These are phyloP conservation scores for Metschnikowia lunata DNA, from an alignment of 805 yeast genomes.

Conservation along the genomic window DNA sequence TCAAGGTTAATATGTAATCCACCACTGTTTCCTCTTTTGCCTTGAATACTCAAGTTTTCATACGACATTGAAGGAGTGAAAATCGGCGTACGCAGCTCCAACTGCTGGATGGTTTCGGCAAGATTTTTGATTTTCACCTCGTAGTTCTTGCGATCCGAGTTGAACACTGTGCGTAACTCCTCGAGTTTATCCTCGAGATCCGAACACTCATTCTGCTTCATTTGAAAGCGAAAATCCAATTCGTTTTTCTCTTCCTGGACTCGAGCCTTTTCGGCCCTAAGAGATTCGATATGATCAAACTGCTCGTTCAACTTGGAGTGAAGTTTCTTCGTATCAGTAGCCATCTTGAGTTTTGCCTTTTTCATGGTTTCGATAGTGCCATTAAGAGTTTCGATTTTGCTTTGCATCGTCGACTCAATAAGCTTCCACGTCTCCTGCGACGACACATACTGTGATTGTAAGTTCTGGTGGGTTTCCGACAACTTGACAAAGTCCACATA, in stretches of 20 bases:
- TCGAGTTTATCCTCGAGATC: conserved; percentile 28
- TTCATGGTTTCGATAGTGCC: conserved; percentile 27
- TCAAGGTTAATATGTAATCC: conserved; percentile 19
- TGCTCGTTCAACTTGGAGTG: conserved; percentile 13
- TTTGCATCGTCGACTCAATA: conserved; percentile 63
- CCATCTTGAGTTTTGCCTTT: conserved; percentile 21
- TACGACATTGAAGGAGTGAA: conserved; percentile 8
- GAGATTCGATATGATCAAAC: conserved; percentile 20
- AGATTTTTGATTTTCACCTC: conserved; percentile 24
- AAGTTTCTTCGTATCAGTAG: conserved; percentile 33
- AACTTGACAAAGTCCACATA: conserved; percentile 42
- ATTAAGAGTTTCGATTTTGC: conserved; percentile 38
- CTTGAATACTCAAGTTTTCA: conserved; percentile 8
- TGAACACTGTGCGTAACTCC: conserved; percentile 29
- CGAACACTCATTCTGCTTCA: conserved; percentile 21
- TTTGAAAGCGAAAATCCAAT: conserved; percentile 15
- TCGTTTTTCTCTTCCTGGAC: conserved; percentile 24
- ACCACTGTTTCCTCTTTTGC: conserved; percentile 6
- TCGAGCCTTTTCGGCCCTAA: conserved; percentile 13
- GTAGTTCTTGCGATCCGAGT: conserved; percentile 27
- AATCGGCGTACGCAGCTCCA: conserved; percentile 4
- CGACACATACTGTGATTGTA: conserved; percentile 68
- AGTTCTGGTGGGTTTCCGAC: conserved; percentile 45
- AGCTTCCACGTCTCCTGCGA: conserved; percentile 81
- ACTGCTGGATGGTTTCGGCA: conserved; percentile 14